Base-by-base conservation (phyloP, 164 flowering plant species). In the Chimonanthus salicifolius region DNA sequence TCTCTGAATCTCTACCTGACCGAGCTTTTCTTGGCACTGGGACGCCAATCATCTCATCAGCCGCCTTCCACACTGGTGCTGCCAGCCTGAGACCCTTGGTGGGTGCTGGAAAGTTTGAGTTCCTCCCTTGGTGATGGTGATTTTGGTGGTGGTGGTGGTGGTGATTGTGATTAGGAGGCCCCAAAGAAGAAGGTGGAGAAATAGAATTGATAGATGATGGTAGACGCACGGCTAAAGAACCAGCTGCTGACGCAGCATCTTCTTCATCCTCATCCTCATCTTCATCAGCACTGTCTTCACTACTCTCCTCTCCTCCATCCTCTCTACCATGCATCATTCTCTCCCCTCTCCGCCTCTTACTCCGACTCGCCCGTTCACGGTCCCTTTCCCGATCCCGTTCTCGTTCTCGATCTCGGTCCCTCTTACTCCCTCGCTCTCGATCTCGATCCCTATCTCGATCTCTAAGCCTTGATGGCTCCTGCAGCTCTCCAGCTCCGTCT, bases 1-100 rank as follows among this genome's bases (percentile, higher is more conserved):
- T 43, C 58, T 71, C 33, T 11, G 16, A 47, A 62, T 33, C 64
- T 50, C 64, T 72, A 80, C 84, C 84, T 79, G 84, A 78, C 60
- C 99, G 99, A 75, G 99, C 99, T 79, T 92, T 96, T 75, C 95
- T 84, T 3, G 99, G 99, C 8, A 96, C 92, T 10, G 98, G 77
- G 58, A 91, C 86, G 4, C 97, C 94, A 71, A 93, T 95, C 89
- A 90, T 88, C 82, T 94, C 98, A 64, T 91, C 99, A 8, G 91
- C 81, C n/a, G 84, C 86, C 77, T 89, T 90, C 73, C 75, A 73
- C 45, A 89, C 85, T 6, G 71, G 71, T 13, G 58, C 43, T 2
- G 88, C 74, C 0, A 88, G 73, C 77, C 87, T 76, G 49, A 33
- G 33, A 33, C 33, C 33, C 33, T 33, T 33, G 33, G 33, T 33